Evolutionary conservation across 140 eudicot species (phyloP), one percentile per base, ranked within the genome.

Genomic region (Senecio squalidus): DNA sequence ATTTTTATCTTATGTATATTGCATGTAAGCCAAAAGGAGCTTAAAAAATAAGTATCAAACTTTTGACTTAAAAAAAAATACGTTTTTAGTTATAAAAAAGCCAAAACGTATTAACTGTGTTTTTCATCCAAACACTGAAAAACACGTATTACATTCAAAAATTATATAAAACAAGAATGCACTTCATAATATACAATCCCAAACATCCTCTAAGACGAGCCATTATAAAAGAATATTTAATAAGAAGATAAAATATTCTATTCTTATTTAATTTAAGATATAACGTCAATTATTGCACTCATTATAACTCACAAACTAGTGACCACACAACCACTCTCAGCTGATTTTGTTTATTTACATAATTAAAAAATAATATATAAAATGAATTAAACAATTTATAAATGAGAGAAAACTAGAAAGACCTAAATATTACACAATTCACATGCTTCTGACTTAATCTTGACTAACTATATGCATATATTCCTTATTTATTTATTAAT

Each of bases 381-480:
- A 4, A 43, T 11, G 18, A 1, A 14, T 16, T 1, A 43, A 3
- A 5, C 20, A 43, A 2, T 43, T n/a, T 16, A 15, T n/a, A 0
- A 3, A 9, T 15, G 23, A 13, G 20, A 10, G 1, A n/a, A n/a
- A n/a, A n/a, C n/a, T n/a, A n/a, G n/a, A n/a, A n/a, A n/a, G n/a
- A n/a, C n/a, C n/a, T n/a, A 3, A 7, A 5, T 17, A 65, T 13
- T 10, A 43, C 48, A 45, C 54, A 34, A 66, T 7, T 54, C 72
- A 66, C 64, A 30, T 71, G 77, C 28, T 33, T 45, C 72, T 34
- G 55, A 71, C 71, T 30, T 33, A 20, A 54, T 62, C 28, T 61
- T 55, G 65, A 63, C 39, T 49, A 15, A 9, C 29, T 24, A 60
- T 55, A 71, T 34, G 77, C 77, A 63, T 17, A 71, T 71, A 63